Conservation (phyloP, 352 stramenopile genomes). For the Phytophthora pini region DNA sequence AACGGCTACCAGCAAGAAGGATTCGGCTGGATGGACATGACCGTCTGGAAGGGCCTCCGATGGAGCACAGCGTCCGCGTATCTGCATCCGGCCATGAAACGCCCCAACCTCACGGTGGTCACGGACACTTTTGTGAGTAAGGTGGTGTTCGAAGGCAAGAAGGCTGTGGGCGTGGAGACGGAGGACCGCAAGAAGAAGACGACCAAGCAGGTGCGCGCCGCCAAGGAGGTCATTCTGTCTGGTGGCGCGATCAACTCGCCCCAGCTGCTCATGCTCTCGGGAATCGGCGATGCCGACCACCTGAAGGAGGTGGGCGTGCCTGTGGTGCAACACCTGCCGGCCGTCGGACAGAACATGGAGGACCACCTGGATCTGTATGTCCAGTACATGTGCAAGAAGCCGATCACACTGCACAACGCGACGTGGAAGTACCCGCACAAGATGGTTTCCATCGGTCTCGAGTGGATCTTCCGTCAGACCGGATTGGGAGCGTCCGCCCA, state of each 20-base stretch:
- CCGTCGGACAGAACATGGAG: conserved; percentile 90
- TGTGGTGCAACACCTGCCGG: conserved; percentile 77
- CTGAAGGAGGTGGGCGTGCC: conserved; percentile 79
- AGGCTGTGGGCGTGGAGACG: conserved; percentile 75
- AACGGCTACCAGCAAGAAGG: conserved; percentile 91
- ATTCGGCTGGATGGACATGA: conserved; percentile 93
- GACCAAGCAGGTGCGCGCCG: conserved; percentile 54
- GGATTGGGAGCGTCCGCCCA: conserved; percentile 82
- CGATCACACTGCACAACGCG: conserved; percentile 91
- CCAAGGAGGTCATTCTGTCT: conserved; percentile 90
- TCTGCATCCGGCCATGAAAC: conserved; percentile 68
- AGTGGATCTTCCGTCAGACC: conserved; percentile 80
- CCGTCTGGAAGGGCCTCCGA: conserved; percentile 78
- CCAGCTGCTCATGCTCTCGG: conserved; percentile 89
- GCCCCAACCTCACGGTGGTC: conserved; percentile 76
- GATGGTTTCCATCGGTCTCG: conserved; percentile 83
- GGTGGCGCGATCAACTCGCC: conserved; percentile 90
- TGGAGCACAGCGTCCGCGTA: conserved; percentile 86
- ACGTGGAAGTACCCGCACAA: conserved; percentile 91
- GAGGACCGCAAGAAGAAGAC: conserved; percentile 71
- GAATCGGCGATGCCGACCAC: conserved; percentile 79
- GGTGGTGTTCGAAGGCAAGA: conserved; percentile 84
- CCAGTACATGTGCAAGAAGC: conserved; percentile 90
- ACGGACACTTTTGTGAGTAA: conserved; percentile 89
- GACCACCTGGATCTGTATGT: conserved; percentile 91